phyloP scores from a whole-genome alignment of 2,329 filamentous ascomycete species.

The Fusarium beomiforme region DNA sequence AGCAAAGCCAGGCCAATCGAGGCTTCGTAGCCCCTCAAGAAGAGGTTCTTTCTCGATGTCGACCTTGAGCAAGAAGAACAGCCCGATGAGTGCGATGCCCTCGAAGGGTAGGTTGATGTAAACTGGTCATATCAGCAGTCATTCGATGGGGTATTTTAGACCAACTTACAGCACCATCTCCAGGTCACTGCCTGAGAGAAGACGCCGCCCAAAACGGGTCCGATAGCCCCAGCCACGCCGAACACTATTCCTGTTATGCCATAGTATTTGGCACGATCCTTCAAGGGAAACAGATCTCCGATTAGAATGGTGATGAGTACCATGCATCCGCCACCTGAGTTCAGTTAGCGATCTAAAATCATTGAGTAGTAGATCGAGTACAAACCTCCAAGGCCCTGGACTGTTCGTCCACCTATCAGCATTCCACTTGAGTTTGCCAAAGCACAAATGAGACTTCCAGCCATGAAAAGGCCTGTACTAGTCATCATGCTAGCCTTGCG shows the following conservation, averaged over 20 bases:
- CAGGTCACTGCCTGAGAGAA: constrained; percentile 71
- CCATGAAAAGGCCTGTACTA: constrained; percentile 57
- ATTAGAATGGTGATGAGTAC: constrained; percentile 48
- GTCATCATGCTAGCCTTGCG: constrained; percentile 54
- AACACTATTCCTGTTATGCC: constrained; percentile 64
- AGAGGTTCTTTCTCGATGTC: constrained; percentile 74
- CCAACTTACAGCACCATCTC: constrained; percentile 67
- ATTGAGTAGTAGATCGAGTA: neutral
- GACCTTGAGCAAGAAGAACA: constrained; percentile 71
- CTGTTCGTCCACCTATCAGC: constrained; percentile 58
- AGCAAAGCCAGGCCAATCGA: constrained; percentile 66
- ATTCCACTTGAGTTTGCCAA: constrained; percentile 54
- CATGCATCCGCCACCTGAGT: constrained; percentile 29
- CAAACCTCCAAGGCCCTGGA: constrained; percentile 34
- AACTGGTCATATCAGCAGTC: constrained; percentile 41
- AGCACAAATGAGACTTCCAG: constrained; percentile 64
- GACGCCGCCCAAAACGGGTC: constrained; percentile 72
- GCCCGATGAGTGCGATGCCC: constrained; percentile 55
- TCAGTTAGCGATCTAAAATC: neutral
- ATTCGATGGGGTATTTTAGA: accelerated
- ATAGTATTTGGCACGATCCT: constrained; percentile 61
- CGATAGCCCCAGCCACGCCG: constrained; percentile 72
- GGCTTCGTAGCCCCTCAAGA: constrained; percentile 68
- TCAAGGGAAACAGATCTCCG: constrained; percentile 62
- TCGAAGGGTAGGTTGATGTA: constrained; percentile 68